Evolutionary conservation across 352 stramenopile species (phyloP).

Genomic region (Thalassiosira livingstoniorum): DNA sequence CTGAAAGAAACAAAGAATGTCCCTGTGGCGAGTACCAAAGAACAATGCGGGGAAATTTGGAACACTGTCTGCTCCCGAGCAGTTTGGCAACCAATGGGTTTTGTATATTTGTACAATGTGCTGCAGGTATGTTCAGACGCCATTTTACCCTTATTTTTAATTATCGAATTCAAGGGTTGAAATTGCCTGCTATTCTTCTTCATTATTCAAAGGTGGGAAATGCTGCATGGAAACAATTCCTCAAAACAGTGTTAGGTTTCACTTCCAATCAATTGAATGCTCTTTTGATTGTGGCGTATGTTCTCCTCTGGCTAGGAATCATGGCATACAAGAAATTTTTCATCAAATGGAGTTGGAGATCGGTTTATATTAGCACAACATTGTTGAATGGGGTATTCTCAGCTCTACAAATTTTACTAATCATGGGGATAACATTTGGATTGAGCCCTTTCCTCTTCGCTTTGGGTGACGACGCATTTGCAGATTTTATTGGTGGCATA

Average conservation of each 20-base stretch:
- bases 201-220: too few species aligned
- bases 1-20: conserved; percentile 72
- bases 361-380: conserved; percentile 80
- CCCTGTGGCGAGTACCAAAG: conserved; percentile 56
- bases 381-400: conserved; percentile 80
- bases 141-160: too few species aligned
- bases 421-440: conserved; percentile 82
- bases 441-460: conserved; percentile 80
- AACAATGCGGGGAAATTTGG: conserved; percentile 84
- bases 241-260: conserved; percentile 75
- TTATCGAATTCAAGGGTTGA: too few species aligned
- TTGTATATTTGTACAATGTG: conserved; percentile 86
- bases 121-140: too few species aligned
- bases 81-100: conserved; percentile 84
- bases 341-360: conserved; percentile 81
- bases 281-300: conserved; percentile 74
- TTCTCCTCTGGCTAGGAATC: conserved; percentile 82
- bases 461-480: conserved; percentile 83
- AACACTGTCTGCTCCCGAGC: conserved; percentile 80
- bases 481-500: conserved; percentile 82
- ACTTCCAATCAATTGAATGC: conserved; percentile 81
- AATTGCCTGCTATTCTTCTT: too few species aligned
- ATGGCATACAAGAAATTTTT: conserved; percentile 85
- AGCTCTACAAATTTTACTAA: conserved; percentile 79
- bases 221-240: conserved; percentile 81